Conservation (phyloP, 768 basidiomycete species). For the Macrocybe gigantea region DNA sequence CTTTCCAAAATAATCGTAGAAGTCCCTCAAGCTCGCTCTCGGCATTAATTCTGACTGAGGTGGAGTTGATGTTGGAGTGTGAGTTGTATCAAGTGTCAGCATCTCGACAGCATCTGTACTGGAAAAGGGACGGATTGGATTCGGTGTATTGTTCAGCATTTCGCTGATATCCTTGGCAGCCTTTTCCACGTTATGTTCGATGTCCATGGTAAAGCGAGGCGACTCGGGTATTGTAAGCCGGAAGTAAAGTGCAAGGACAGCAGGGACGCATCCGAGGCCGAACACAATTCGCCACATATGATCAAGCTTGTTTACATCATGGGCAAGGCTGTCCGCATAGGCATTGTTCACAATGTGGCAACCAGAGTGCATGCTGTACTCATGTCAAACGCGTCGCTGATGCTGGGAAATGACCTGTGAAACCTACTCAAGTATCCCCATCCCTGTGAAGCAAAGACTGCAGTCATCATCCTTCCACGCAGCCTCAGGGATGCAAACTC, state of each 20-base stretch:
- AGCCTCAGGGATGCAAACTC: slow-evolving; percentile 78
- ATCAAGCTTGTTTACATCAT: slow-evolving; percentile 51
- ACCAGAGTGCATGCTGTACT: slow-evolving; percentile 57
- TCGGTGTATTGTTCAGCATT: slow-evolving; percentile 48
- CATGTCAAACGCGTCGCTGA: background rate
- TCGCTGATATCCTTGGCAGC: slow-evolving; percentile 69
- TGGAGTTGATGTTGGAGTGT: no score
- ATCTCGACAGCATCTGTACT: slow-evolving; percentile 47
- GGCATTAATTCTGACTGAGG: slow-evolving; percentile 33
- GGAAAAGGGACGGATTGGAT: slow-evolving; percentile 47
- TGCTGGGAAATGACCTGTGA: background rate
- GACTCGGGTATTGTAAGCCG: slow-evolving; percentile 91
- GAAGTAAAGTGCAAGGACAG: slow-evolving; percentile 82
- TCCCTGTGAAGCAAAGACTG: slow-evolving; percentile 81
- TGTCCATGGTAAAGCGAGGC: slow-evolving; percentile 88
- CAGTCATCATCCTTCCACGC: slow-evolving; percentile 85
- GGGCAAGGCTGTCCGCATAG: slow-evolving; percentile 37
- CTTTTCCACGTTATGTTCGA: slow-evolving; percentile 77
- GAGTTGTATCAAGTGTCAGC: no score
- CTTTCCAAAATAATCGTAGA: slow-evolving; percentile 57
- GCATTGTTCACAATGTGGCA: slow-evolving; percentile 57
- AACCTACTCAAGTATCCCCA: slow-evolving; percentile 79
- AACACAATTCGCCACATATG: slow-evolving; percentile 84
- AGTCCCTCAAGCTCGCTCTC: slow-evolving; percentile 64
- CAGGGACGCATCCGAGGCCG: slow-evolving; percentile 83